Evolutionary conservation across 495 filamentous ascomycete genomes (phyloP).

Genomic region (Neurospora sp.): DNA sequence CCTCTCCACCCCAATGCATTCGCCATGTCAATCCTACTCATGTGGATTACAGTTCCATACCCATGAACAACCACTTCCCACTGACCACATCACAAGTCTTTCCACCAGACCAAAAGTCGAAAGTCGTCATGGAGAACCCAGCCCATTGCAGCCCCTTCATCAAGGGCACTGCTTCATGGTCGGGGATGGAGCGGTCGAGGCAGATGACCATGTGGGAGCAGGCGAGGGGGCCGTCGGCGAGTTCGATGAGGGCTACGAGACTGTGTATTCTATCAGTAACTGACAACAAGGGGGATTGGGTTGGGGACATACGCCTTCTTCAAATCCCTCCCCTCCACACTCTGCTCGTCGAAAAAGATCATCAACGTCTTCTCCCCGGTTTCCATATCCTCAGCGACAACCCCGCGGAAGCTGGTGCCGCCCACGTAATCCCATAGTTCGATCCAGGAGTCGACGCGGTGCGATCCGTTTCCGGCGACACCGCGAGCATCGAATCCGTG

Average conservation of each 20-base stretch:
- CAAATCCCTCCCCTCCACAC: slow-evolving; percentile 57
- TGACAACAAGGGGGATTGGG: background rate
- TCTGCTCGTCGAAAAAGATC: slow-evolving; percentile 68
- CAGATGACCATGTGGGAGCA: slow-evolving; percentile 74
- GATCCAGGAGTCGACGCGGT: slow-evolving; percentile 42
- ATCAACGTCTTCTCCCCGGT: slow-evolving; percentile 62
- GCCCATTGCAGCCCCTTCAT: slow-evolving; percentile 84
- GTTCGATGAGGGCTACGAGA: slow-evolving; percentile 82
- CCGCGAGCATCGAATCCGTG: background rate
- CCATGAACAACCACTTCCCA: slow-evolving; percentile 71
- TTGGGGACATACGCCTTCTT: slow-evolving; percentile 68
- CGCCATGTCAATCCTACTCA: background rate
- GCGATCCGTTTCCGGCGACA: slow-evolving; percentile 6
- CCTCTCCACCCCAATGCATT: background rate
- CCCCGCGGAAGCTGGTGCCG: slow-evolving; percentile 73
- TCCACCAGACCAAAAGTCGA: slow-evolving; percentile 57
- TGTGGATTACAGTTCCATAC: slow-evolving; percentile 59
- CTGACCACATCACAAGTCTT: slow-evolving; percentile 44
- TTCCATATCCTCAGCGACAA: slow-evolving; percentile 49
- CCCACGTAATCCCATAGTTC: slow-evolving; percentile 87
- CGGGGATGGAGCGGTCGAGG: slow-evolving; percentile 54
- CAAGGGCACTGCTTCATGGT: slow-evolving; percentile 50
- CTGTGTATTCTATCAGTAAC: slow-evolving; percentile 31
- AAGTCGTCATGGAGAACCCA: slow-evolving; percentile 71
- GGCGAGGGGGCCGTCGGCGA: slow-evolving; percentile 60